Base-by-base conservation (phyloP, 2,329 filamentous ascomycete species). In the Colletotrichum gloeosporioides region DNA sequence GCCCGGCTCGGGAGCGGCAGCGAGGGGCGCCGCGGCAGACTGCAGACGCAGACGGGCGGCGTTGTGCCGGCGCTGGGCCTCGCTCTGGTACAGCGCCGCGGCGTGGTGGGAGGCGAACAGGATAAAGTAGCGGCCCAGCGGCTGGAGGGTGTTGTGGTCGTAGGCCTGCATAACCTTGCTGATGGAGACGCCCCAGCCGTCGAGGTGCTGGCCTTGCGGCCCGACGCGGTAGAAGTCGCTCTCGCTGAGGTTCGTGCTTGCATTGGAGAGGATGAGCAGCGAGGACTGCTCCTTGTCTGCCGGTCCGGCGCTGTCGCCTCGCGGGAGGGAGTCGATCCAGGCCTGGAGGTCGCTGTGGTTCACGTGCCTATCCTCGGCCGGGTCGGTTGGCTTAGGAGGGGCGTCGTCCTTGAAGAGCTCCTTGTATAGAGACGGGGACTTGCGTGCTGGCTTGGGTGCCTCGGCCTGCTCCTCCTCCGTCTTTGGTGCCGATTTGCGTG, bases 221-320 rank as follows among this genome's bases (percentile, higher is more conserved):
- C 92, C 89, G 22, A 96, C 84, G 71, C 94, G 92, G 78, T 91
- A 89, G 84, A 96, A 96, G 85, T 96, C 95, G 78, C 89, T 90
- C 79, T 93, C 90, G 25, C 88, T 87, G 59, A 96, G 88, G 25
- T 90, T 89, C 73, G 88, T 88, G 79, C 90, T 91, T 8, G 91
- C 89, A 53, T 91, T 89, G 25, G 87, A 87, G 49, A 96, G 84
- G 57, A 93, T 86, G 55, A 96, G 87, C 79, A 89, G 87, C 75
- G 80, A 77, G 34, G 77, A 61, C 57, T 71, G 34, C 31, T 74
- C 44, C 31, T 53, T 59, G 27, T 36, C 36, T 29, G 49, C 22
- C 27, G 36, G 32, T 9, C 34, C 34, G 32, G 12, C 29, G 25
- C 36, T 10, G 36, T 76, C 73, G 15, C 39, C 66, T 29, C 63